phyloP scores from a whole-genome alignment of 345 rosid species.

The Draba incana region DNA sequence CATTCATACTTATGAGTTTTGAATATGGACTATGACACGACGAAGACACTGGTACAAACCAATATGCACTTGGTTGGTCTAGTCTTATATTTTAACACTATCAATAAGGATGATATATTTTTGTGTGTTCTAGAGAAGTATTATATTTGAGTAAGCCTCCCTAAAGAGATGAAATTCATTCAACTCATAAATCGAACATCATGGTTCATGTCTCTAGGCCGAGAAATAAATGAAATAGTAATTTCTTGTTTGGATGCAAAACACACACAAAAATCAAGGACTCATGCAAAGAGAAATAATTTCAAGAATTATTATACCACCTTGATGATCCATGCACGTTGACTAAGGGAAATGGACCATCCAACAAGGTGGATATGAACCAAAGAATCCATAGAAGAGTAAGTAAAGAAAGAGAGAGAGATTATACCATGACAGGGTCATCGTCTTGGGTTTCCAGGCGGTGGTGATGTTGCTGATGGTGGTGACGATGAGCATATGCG shows the following conservation, averaged over 20 bases:
- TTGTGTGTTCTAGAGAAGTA: neutral
- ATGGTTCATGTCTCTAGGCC: neutral
- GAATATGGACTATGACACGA: no score
- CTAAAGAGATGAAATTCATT: constrained; percentile 32
- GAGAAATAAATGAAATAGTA: constrained; percentile 9
- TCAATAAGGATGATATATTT: no score
- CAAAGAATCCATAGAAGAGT: constrained; percentile 14
- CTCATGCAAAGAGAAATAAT: neutral
- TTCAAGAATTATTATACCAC: constrained; percentile 20
- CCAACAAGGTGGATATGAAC: constrained; percentile 30
- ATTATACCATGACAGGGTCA: constrained; percentile 56
- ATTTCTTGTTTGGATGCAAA: neutral
- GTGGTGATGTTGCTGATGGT: constrained; percentile 37
- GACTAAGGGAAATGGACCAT: constrained; percentile 48
- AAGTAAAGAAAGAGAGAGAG: neutral
- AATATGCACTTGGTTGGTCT: no score
- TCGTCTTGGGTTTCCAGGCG: constrained; percentile 43
- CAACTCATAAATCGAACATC: constrained; percentile 30
- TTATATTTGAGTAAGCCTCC: neutral
- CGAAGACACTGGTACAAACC: no score
- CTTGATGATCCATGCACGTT: constrained; percentile 53
- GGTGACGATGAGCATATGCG: constrained; percentile 33
- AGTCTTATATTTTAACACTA: no score
- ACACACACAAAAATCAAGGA: neutral
- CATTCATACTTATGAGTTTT: no score